These are phyloP conservation scores for maize (Zea mays) DNA, from an alignment of 176 grass and related monocot genomes.

Conservation along the genomic window DNA sequence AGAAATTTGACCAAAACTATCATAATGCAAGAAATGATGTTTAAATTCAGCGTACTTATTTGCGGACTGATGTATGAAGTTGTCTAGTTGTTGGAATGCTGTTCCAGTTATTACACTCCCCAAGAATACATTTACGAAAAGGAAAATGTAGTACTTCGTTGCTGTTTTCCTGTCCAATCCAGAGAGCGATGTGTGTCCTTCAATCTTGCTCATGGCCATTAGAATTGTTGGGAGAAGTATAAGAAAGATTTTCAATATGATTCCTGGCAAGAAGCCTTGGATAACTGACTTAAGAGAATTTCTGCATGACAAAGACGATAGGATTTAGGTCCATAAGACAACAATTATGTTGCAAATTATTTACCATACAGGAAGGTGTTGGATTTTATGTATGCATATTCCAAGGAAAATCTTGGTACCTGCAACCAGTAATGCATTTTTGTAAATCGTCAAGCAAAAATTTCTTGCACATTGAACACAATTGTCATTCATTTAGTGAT, in stretches of 20 bases:
- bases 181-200: slow-evolving; percentile 73
- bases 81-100: slow-evolving; percentile 92
- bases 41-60: slow-evolving; percentile 55
- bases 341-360: slow-evolving; percentile 18
- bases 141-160: slow-evolving; percentile 76
- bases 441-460: background rate
- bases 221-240: slow-evolving; percentile 85
- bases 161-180: slow-evolving; percentile 83
- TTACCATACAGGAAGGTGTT: background rate
- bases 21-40: slow-evolving; percentile 14
- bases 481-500: background rate
- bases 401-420: background rate
- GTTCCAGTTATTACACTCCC: slow-evolving; percentile 92
- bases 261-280: slow-evolving; percentile 96
- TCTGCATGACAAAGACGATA: slow-evolving; percentile 60
- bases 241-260: slow-evolving; percentile 80
- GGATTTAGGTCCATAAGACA: slow-evolving; percentile 16
- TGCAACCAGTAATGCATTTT: background rate
- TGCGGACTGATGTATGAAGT: slow-evolving; percentile 78
- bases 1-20: slow-evolving; percentile 28
- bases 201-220: slow-evolving; percentile 95
- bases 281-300: slow-evolving; percentile 70
- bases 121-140: slow-evolving; percentile 91
- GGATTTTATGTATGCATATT: slow-evolving; percentile 10
- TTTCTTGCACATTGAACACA: background rate